Evolutionary conservation across 2,329 filamentous ascomycete genomes (phyloP).

Genomic region (Capronia americana): DNA sequence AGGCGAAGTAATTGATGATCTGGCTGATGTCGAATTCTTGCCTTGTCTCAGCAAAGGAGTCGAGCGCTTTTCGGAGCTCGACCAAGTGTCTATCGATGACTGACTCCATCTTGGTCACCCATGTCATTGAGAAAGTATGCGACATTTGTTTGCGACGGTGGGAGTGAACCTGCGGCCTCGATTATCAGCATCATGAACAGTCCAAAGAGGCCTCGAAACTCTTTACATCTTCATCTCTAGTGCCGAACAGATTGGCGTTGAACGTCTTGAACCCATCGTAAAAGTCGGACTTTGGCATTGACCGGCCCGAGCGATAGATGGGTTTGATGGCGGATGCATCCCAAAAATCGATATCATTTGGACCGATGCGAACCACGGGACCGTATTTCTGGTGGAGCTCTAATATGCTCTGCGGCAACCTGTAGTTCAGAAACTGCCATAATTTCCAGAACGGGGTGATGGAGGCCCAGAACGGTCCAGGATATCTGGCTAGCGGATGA

Average conservation of each 20-base stretch:
- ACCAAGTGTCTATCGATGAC: conserved; percentile 45
- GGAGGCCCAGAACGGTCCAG: conserved; percentile 3
- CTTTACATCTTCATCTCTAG: conserved; percentile 41
- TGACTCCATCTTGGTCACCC: conserved; percentile 48
- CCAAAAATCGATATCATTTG: conserved; percentile 44
- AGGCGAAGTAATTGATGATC: conserved; percentile 36
- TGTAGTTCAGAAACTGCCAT: neutral
- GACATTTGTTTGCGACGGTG: conserved; percentile 40
- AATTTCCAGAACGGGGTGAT: conserved; percentile 1
- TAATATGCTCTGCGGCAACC: neutral
- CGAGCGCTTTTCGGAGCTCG: conserved; percentile 41
- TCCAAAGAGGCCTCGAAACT: neutral
- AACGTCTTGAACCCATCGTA: conserved; percentile 45
- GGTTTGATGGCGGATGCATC: conserved; percentile 41
- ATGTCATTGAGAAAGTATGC: conserved; percentile 44
- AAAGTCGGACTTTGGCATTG: conserved; percentile 47
- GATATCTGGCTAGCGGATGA: conserved; percentile 8
- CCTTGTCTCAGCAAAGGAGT: conserved; percentile 13
- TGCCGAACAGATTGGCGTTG: conserved; percentile 47
- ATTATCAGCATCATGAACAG: too few species aligned
- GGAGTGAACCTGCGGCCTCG: conserved; percentile 8
- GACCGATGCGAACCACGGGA: conserved; percentile 25
- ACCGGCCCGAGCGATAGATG: conserved; percentile 41
- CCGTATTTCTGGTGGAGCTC: conserved; percentile 18
- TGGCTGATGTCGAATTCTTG: conserved; percentile 45